Conservation (phyloP, 805 yeast genomes). For the Yarrowia osloensis region DNA sequence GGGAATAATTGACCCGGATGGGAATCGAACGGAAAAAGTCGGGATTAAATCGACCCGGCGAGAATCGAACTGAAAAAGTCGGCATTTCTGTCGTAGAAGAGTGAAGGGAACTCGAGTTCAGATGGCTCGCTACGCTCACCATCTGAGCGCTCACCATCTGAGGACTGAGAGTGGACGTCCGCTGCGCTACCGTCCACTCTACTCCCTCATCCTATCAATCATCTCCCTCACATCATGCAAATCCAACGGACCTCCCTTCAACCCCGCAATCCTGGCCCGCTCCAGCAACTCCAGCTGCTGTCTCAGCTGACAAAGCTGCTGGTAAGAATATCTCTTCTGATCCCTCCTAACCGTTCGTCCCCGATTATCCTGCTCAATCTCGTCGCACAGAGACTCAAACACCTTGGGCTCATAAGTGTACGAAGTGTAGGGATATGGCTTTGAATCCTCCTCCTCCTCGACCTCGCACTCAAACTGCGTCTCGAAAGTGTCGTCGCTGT, state of each 20-base stretch:
- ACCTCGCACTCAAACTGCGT: conserved; percentile 23
- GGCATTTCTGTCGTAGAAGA: too few species aligned
- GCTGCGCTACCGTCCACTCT: background rate
- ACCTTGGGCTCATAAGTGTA: conserved; percentile 7
- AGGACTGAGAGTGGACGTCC: too few species aligned
- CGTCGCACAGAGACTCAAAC: conserved; percentile 21
- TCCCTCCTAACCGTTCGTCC: conserved; percentile 10
- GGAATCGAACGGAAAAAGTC: too few species aligned
- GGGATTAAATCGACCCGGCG: too few species aligned
- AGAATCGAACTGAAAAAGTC: too few species aligned
- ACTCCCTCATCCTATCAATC: conserved; percentile 23
- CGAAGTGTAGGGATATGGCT: conserved; percentile 1
- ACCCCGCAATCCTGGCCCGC: conserved; percentile 10
- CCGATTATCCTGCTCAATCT: conserved; percentile 26
- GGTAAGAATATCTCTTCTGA: conserved; percentile 25
- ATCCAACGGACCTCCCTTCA: conserved; percentile 28
- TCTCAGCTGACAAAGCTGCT: conserved; percentile 19
- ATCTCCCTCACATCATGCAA: conserved; percentile 25
- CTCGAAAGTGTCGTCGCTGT: conserved; percentile 13
- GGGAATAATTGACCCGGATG: too few species aligned
- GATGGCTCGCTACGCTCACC: background rate
- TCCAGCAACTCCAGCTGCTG: conserved; percentile 20
- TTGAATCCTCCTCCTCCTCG: background rate
- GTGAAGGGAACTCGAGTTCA: too few species aligned
- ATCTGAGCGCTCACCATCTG: too few species aligned